Percentiles rank a stretch among this genome's conserved stretches.
These are phyloP conservation scores for Backusella macrospora DNA, from an alignment of 192 early-diverging fungal species.

Conservation along the genomic window DNA sequence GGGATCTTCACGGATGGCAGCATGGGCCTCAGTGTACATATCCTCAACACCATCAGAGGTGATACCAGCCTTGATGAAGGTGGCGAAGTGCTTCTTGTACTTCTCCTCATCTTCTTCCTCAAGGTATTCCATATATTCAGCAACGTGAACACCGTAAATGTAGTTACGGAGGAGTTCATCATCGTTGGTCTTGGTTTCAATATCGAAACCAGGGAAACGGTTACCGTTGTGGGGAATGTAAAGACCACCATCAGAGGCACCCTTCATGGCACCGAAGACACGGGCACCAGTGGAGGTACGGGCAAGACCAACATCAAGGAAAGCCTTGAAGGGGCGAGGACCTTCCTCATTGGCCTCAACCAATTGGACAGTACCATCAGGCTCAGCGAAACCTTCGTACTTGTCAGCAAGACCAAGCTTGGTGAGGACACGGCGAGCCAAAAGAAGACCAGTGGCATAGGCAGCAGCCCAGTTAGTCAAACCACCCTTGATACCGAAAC, in stretches of 20 bases:
- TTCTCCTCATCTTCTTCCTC: slow-evolving; percentile 98
- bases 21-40: slow-evolving; percentile 91
- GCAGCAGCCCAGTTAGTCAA: slow-evolving; percentile 99
- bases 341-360: slow-evolving; percentile 90
- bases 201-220: slow-evolving; percentile 97
- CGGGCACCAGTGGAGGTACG: slow-evolving; percentile 97
- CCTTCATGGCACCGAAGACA: slow-evolving; percentile 98
- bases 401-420: slow-evolving; percentile 95
- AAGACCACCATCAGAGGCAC: slow-evolving; percentile 98
- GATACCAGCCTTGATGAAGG: slow-evolving; percentile 88
- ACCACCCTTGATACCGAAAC: slow-evolving; percentile 95
- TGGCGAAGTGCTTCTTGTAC: slow-evolving; percentile 94
- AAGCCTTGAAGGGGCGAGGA: slow-evolving; percentile 96
- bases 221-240: slow-evolving; percentile 94
- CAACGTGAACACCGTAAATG: slow-evolving; percentile 97
- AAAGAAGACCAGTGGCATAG: slow-evolving; percentile 96
- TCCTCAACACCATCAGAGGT: slow-evolving; percentile 91
- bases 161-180: slow-evolving; percentile 91
- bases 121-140: slow-evolving; percentile 97
- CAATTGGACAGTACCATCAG: slow-evolving; percentile 85
- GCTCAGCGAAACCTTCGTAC: slow-evolving; percentile 93
- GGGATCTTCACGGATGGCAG: slow-evolving; percentile 91
- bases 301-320: slow-evolving; percentile 96
- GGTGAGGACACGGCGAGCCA: slow-evolving; percentile 92
- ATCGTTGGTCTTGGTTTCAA: slow-evolving; percentile 84